phyloP scores from a whole-genome alignment of 1,284 basidiomycete genomes.

The Bothia castanella region DNA sequence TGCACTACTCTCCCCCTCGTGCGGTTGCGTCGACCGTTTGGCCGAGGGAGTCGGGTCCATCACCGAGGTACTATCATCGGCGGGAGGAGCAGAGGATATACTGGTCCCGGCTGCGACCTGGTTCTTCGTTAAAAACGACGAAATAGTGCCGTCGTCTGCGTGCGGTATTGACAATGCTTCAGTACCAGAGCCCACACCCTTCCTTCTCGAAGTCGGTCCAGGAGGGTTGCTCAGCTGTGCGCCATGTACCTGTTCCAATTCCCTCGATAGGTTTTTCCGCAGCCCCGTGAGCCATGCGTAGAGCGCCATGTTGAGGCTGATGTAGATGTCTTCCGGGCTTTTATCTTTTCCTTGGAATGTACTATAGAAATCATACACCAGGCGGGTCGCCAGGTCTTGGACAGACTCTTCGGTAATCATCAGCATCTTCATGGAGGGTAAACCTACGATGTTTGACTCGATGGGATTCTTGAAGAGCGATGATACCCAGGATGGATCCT shows the following conservation, averaged over 20 bases:
- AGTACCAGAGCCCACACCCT: conserved; percentile 9
- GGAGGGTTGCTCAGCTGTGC: conserved; percentile 33
- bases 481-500: conserved; percentile 53
- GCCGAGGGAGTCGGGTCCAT: conserved; percentile 3
- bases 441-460: conserved; percentile 70
- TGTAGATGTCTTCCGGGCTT: conserved; percentile 70
- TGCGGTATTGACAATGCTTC: conserved; percentile 13
- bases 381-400: conserved; percentile 38
- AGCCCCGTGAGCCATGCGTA: conserved; percentile 77
- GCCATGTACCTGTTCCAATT: conserved; percentile 68
- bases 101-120: conserved; percentile 9
- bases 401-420: conserved; percentile 65
- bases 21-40: conserved; percentile 18
- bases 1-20: conserved; percentile 12
- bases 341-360: conserved; percentile 55
- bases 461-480: conserved; percentile 52
- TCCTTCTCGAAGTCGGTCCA: conserved; percentile 25
- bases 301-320: conserved; percentile 74
- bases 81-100: background rate
- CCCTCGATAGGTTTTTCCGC: conserved; percentile 66
- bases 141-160: conserved; percentile 5
- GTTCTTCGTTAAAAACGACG: conserved; percentile 3
- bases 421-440: conserved; percentile 74
- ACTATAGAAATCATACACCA: conserved; percentile 72
- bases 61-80: conserved; percentile 10